These are phyloP conservation scores for Viridothelium virens DNA, from an alignment of 495 filamentous ascomycete species.

Conservation along the genomic window DNA sequence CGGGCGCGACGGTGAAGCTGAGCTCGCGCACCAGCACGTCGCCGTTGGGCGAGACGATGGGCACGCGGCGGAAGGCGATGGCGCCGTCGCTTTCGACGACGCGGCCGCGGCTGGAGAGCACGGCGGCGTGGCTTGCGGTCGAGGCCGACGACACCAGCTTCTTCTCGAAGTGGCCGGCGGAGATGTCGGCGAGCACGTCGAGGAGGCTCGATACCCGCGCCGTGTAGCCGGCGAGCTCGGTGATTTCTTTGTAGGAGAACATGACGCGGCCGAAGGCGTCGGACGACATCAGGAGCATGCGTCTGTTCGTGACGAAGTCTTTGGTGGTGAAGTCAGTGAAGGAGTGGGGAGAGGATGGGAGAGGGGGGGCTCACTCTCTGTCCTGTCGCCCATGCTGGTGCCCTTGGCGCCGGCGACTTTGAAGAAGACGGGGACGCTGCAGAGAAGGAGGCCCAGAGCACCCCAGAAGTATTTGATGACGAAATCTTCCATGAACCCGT, in stretches of 20 bases:
- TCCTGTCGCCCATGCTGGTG: constrained; percentile 77
- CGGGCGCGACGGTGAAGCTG: constrained; percentile 75
- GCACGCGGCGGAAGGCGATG: constrained; percentile 83
- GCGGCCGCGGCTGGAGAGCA: constrained; percentile 69
- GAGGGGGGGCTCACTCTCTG: constrained; percentile 57
- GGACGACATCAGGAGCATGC: constrained; percentile 82
- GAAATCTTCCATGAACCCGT: constrained; percentile 98
- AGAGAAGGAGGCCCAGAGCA: constrained; percentile 84
- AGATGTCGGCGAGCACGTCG: constrained; percentile 89
- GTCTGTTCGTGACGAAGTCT: constrained; percentile 86
- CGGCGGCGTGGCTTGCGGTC: constrained; percentile 65
- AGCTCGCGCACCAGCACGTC: constrained; percentile 78
- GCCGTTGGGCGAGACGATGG: constrained; percentile 96
- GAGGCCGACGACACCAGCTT: constrained; percentile 84
- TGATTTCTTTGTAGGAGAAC: constrained; percentile 97
- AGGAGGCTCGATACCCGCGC: constrained; percentile 81
- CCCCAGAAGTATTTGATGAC: constrained; percentile 99
- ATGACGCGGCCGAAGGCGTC: constrained; percentile 95
- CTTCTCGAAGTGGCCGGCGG: constrained; percentile 85
- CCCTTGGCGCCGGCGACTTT: constrained; percentile 69
- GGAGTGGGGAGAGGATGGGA: neutral
- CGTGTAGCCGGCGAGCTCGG: constrained; percentile 92
- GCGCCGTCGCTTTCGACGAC: constrained; percentile 62
- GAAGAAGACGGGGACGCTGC: constrained; percentile 93
- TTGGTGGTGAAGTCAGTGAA: constrained; percentile 9